A percentile compares a stretch with the other conserved stretches of the same genome.
These are phyloP conservation scores for Leccinum truebloodii DNA, from an alignment of 768 basidiomycete genomes.

Conservation along the genomic window DNA sequence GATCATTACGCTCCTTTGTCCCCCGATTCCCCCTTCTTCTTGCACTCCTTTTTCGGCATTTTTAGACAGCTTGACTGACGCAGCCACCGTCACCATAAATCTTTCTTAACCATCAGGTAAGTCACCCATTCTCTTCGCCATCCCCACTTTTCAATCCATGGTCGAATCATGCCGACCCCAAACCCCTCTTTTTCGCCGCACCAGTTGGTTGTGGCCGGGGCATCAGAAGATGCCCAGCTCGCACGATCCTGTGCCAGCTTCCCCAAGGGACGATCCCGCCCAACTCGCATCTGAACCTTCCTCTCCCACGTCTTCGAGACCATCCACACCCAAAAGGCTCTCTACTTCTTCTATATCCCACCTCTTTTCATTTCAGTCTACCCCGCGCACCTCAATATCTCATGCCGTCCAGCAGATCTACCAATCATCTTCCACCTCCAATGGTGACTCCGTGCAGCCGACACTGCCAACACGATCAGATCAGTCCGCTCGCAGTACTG, in stretches of 20 bases:
- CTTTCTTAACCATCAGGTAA: slow-evolving; percentile 34
- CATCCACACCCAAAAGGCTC: slow-evolving; percentile 21
- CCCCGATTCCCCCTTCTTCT: slow-evolving; percentile 12
- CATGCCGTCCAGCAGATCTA: slow-evolving; percentile 21
- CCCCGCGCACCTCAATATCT: slow-evolving; percentile 19
- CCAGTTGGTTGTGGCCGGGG: slow-evolving; percentile 32
- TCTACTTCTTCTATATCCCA: slow-evolving; percentile 30
- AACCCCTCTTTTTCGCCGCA: slow-evolving; percentile 19
- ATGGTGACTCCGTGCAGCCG: slow-evolving; percentile 10
- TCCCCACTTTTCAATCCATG: slow-evolving; percentile 23
- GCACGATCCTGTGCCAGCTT: slow-evolving; percentile 21
- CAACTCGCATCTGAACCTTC: slow-evolving; percentile 4
- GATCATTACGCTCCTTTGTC: slow-evolving; percentile 2
- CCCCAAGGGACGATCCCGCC: slow-evolving; percentile 16
- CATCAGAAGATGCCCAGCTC: slow-evolving; percentile 23
- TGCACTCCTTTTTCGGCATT: slow-evolving; percentile 20
- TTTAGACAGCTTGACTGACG: slow-evolving; percentile 31
- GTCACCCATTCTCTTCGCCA: slow-evolving; percentile 19
- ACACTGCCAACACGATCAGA: slow-evolving; percentile 35
- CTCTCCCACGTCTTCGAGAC: slow-evolving; percentile 17
- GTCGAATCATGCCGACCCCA: slow-evolving; percentile 13
- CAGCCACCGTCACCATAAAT: slow-evolving; percentile 30
- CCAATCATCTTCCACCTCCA: slow-evolving; percentile 8
- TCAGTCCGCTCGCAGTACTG: slow-evolving; percentile 35
- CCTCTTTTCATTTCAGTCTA: slow-evolving; percentile 26